These are phyloP conservation scores for Jatropha multifida DNA, from an alignment of 441 rosid genomes.

Conservation along the genomic window DNA sequence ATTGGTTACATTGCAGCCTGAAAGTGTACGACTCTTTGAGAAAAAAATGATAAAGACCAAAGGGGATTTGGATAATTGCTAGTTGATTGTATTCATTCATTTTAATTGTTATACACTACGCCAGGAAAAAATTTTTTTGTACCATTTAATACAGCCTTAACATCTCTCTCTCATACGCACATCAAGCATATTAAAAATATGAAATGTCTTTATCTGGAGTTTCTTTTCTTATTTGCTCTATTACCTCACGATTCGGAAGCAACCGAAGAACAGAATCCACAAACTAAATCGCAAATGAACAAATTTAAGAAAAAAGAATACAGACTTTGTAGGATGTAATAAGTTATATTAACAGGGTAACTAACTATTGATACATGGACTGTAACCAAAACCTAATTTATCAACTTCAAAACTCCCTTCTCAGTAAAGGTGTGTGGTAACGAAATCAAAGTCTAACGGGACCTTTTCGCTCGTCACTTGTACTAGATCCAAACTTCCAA, in stretches of 20 bases:
- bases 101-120: background rate
- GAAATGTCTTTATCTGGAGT: too few relatives aligned
- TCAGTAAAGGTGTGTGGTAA: conserved; percentile 61
- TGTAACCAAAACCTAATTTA: background rate
- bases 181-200: background rate
- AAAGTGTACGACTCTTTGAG: background rate
- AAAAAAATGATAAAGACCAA: background rate
- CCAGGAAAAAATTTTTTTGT: background rate
- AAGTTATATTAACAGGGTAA: background rate
- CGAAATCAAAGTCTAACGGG: conserved; percentile 52
- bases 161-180: background rate
- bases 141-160: background rate
- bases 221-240: too few relatives aligned
- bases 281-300: conserved; percentile 6
- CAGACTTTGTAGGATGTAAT: background rate
- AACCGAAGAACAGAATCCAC: too few relatives aligned
- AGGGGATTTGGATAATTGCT: background rate
- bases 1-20: background rate
- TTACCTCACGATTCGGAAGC: too few relatives aligned
- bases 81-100: conserved; percentile 8
- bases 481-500: conserved; percentile 48
- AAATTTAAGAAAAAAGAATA: background rate
- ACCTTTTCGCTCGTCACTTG: conserved; percentile 73
- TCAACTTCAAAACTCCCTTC: conserved; percentile 51
- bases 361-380: background rate